Percentiles rank a stretch among this genome's conserved stretches.
These are phyloP conservation scores for Chondrus crispus DNA, from an alignment of 23 red algal genomes.

Conservation along the genomic window DNA sequence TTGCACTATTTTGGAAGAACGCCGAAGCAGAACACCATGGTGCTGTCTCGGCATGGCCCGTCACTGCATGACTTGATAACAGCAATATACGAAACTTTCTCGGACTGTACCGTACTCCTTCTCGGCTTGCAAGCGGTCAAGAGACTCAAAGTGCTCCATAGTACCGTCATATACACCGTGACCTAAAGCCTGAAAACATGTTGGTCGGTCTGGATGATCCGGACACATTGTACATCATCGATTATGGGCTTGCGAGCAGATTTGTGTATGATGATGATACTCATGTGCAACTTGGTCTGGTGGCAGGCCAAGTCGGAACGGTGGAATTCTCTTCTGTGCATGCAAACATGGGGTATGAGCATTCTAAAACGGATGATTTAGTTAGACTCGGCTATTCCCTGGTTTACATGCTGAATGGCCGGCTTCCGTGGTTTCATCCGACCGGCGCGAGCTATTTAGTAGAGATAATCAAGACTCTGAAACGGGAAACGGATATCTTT, in stretches of 20 bases:
- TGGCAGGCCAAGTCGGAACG: conserved; percentile 10
- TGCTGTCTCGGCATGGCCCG: conserved; percentile 13
- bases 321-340: conserved; percentile 31
- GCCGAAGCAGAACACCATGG: conserved; percentile 11
- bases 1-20: conserved; percentile 17
- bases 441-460: no score
- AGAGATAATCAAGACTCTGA: no score
- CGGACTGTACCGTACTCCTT: conserved; percentile 24
- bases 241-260: conserved; percentile 31
- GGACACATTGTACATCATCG: conserved; percentile 19
- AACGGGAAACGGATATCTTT: no score
- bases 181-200: conserved; percentile 60
- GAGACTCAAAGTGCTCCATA: conserved; percentile 30
- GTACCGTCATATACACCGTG: conserved; percentile 25
- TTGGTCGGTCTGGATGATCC: conserved; percentile 9
- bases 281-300: not conserved
- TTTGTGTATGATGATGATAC: not conserved
- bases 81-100: not conserved
- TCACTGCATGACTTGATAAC: not conserved
- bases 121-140: conserved; percentile 50
- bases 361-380: conserved; percentile 30
- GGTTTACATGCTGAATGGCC: conserved; percentile 25
- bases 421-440: conserved; percentile 51
- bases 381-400: conserved; percentile 41
- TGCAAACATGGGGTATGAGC: conserved; percentile 23